Evolutionary conservation across 1,139 yeast genomes (phyloP), one percentile per base, ranked within the genome.

Genomic region (Lizanozyma gosingica): DNA sequence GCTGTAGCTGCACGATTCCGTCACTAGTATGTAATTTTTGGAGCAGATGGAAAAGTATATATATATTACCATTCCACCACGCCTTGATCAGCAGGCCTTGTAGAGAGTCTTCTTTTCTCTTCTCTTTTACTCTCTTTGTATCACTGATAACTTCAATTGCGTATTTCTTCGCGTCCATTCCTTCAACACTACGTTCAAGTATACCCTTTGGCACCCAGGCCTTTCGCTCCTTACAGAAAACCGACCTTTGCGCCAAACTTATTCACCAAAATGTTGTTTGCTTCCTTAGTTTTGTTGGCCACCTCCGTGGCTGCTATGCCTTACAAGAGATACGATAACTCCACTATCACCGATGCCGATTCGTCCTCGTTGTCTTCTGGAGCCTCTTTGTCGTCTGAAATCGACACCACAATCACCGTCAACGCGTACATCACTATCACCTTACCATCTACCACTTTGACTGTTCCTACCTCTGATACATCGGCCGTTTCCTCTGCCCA

Each of bases 131-230:
- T 34, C 9, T 17, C 18, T 18, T n/a, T n/a, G n/a, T n/a, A n/a
- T n/a, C n/a, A n/a, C n/a, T n/a, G n/a, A n/a, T n/a, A n/a, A n/a
- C n/a, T n/a, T n/a, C n/a, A n/a, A n/a, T n/a, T 35, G 37, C 37
- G 37, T 18, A 18, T 11, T 22, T 18, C 37, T 18, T 35, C 37
- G 37, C 32, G 37, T 35, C 37, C 37, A 35, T 18, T 35, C 37
- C 37, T 35, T 35, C n/a, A 17, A 18, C 8, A 14, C 4, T 14
- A 33, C 15, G 4, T 33, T 15, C 15, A 33, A 8, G 8, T 33
- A 33, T n/a, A n/a, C n/a, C n/a, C n/a, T n/a, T n/a, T n/a, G n/a
- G n/a, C 35, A 9, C 15, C 15, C 14, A 33, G 15, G 6, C 8
- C 14, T n/a, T 33, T 33, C 35, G 6, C 35, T 33, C 14, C 35